Base-by-base conservation (phyloP, 805 yeast genomes). In the Candida xiaguanensis region DNA sequence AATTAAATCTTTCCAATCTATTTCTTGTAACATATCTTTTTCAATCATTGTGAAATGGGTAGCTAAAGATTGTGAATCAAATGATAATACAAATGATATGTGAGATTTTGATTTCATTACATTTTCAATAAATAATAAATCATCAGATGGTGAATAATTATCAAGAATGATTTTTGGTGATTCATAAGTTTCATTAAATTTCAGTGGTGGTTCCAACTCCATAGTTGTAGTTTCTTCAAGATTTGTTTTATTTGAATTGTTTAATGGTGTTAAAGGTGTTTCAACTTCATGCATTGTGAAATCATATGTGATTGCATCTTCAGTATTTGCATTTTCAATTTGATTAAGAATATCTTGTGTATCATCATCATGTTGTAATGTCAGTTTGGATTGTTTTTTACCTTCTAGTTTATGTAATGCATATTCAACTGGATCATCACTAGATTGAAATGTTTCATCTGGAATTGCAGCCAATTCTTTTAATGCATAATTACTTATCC, bases 1-100 rank as follows among this genome's bases (percentile, higher is more conserved):
- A 31, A 90, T 71, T 31, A 91, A 70, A 48, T 88, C 96, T 51
- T 80, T 82, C 97, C 98, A 91, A 58, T 91, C 97, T 28, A 93
- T 74, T 52, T 88, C 96, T 38, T 78, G 73, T 16, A 90, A 60
- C 31, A 89, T 75, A 58, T 93, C 98, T 38, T 80, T 71, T 58
- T 93, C 99, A 46, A 91, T 84, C 35, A 86, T 57, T 0, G 98
- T 91, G 60, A 91, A 71, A 47, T 91, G 97, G 46, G 80, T 76
- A 5, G 95, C 89, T 22, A 93, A 61, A 0, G 75, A 64, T 40
- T 67, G 61, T 1, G 96, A 80, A 40, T 74, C 79, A 56, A 78
- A 82, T 58, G 83, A 78, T 50, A 93, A 69, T 24, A 90, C 73
- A 55, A 93, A 91, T 2, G 97, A 89, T 7, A 85, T 75, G 57